Conservation (phyloP, 192 early-diverging fungal species). For the Backusella morwellensis region DNA sequence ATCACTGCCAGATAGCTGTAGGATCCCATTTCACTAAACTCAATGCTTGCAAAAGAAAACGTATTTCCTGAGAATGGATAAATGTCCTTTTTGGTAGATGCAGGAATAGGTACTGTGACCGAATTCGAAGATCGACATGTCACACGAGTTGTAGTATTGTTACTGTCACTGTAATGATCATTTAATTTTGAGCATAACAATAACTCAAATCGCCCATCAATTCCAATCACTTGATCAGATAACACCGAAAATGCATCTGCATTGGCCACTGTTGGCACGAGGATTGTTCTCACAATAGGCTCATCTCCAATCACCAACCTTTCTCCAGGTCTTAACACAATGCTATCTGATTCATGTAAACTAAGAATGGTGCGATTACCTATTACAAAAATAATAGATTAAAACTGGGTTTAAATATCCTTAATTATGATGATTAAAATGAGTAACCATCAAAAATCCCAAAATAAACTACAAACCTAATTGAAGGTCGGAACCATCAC, state of each 20-base stretch:
- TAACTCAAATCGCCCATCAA: conserved; percentile 28
- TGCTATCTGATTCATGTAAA: conserved; percentile 22
- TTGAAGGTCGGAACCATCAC: conserved; percentile 21
- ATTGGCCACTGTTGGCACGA: conserved; percentile 30
- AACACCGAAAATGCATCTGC: conserved; percentile 38
- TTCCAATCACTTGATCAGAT: conserved; percentile 35
- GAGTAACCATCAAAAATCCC: not conserved
- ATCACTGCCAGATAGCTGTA: conserved; percentile 41
- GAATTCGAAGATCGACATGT: conserved; percentile 29
- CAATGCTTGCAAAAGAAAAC: conserved; percentile 39
- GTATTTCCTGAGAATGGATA: conserved; percentile 31
- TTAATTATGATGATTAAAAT: not conserved
- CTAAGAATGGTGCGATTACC: conserved; percentile 17
- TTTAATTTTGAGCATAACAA: conserved; percentile 46
- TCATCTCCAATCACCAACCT: conserved; percentile 28
- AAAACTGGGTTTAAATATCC: not conserved
- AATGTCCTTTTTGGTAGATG: conserved; percentile 17
- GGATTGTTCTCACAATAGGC: conserved; percentile 21
- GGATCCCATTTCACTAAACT: conserved; percentile 34
- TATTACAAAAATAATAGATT: conserved; percentile 10
- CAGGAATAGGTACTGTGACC: conserved; percentile 34
- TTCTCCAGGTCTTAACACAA: conserved; percentile 31
- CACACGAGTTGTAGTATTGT: conserved; percentile 13
- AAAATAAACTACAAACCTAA: conserved; percentile 10
- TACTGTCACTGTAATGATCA: not conserved